These are phyloP conservation scores for Solidago caesia DNA, from an alignment of 129 eudicot species.

Conservation along the genomic window DNA sequence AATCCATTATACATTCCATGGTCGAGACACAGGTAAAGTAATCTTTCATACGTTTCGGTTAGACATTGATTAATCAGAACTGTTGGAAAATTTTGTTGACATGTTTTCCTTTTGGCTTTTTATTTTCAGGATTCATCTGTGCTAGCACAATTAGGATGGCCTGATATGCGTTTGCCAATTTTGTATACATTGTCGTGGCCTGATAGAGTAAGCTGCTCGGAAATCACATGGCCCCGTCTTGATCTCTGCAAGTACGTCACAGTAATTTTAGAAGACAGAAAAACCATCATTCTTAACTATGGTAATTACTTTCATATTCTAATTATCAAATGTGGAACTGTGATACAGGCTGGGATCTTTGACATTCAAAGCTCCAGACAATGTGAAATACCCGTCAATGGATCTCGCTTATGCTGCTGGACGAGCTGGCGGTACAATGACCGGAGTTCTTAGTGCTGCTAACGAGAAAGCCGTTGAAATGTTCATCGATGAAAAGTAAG, in stretches of 20 bases:
- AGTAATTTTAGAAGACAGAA: neutral
- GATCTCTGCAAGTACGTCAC: conserved; percentile 90
- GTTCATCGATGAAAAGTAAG: conserved; percentile 88
- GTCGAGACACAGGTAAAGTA: conserved; percentile 82
- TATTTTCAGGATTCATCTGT: conserved; percentile 80
- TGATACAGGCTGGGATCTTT: conserved; percentile 77
- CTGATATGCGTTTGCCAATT: conserved; percentile 98
- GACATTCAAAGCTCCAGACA: conserved; percentile 88
- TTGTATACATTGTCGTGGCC: conserved; percentile 96
- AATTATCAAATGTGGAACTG: neutral
- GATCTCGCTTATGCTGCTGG: conserved; percentile 92
- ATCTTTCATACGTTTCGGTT: neutral
- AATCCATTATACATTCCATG: conserved; percentile 98
- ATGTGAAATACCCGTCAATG: conserved; percentile 95
- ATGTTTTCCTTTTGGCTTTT: neutral
- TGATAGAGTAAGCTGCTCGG: conserved; percentile 85
- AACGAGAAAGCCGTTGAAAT: conserved; percentile 96
- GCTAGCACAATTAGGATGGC: conserved; percentile 97
- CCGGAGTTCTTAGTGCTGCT: conserved; percentile 97
- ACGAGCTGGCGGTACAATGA: conserved; percentile 97
- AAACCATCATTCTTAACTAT: neutral
- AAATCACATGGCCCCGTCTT: conserved; percentile 99
- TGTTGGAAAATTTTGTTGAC: conserved; percentile 6
- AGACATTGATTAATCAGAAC: neutral
- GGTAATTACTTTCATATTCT: neutral